Evolutionary conservation across 2,329 filamentous ascomycete genomes (phyloP).

Genomic region (Colletotrichum sp.): DNA sequence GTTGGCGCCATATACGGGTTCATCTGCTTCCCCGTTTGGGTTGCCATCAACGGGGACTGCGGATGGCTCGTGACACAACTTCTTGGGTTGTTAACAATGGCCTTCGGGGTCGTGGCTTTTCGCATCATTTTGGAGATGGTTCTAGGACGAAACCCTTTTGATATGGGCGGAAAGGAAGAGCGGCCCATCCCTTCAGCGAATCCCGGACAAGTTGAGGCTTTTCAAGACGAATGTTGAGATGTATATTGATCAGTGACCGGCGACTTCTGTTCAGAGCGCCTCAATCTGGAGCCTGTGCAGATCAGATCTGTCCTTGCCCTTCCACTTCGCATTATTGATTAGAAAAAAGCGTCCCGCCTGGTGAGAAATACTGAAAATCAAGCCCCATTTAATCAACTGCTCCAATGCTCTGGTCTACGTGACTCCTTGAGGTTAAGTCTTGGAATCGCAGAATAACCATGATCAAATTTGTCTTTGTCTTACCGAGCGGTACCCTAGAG

Average conservation of each 20-base stretch:
- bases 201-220: background rate
- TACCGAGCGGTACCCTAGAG: background rate
- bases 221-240: background rate
- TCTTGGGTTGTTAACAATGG: background rate
- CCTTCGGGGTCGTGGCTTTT: rapidly evolving
- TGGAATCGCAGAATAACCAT: background rate
- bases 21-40: background rate
- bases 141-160: background rate
- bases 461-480: background rate
- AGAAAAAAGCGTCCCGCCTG: too few relatives aligned
- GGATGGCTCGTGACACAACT: rapidly evolving
- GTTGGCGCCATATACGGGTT: background rate
- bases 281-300: too few relatives aligned
- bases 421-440: background rate
- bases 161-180: background rate
- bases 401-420: too few relatives aligned
- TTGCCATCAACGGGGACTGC: background rate
- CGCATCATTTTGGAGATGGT: background rate
- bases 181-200: rapidly evolving
- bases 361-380: too few relatives aligned
- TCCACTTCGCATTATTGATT: rapidly evolving
- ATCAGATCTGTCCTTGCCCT: too few relatives aligned
- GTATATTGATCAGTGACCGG: background rate
- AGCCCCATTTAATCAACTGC: too few relatives aligned
- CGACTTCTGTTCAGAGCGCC: too few relatives aligned